Evolutionary conservation across 2,329 filamentous ascomycete genomes (phyloP).

Genomic region (Curvularia sp.): DNA sequence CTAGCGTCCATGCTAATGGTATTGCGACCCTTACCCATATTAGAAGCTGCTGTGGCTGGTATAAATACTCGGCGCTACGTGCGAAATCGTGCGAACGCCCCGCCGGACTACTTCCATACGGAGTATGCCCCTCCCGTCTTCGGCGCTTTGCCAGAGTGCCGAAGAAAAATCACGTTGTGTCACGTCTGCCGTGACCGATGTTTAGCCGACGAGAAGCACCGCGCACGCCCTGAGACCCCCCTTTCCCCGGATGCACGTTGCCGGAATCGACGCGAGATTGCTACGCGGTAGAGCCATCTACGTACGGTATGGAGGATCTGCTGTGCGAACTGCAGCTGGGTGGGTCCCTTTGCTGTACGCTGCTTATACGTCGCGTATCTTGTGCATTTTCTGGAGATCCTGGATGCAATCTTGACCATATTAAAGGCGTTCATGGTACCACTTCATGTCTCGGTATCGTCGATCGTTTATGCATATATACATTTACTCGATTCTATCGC

Average conservation of each 20-base stretch:
- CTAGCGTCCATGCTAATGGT: neutral
- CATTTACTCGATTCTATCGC: neutral
- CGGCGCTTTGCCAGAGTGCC: neutral
- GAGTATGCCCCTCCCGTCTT: neutral
- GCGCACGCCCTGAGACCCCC: too few species aligned
- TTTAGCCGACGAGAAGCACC: neutral
- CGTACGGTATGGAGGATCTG: neutral
- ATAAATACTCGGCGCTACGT: too few species aligned
- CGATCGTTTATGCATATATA: neutral
- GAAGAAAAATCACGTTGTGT: neutral
- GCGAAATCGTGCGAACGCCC: too few species aligned
- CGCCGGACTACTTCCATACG: neutral
- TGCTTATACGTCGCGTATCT: neutral
- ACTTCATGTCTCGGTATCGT: too few species aligned
- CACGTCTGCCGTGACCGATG: neutral
- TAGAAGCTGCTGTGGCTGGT: neutral
- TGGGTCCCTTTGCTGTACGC: neutral
- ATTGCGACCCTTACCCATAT: neutral
- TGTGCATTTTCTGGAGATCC: too few species aligned
- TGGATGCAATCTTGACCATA: too few species aligned
- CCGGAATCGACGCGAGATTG: neutral
- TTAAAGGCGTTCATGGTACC: neutral
- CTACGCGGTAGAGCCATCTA: neutral
- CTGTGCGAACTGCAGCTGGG: neutral
- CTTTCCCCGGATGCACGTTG: neutral